Evolutionary conservation across 2,329 filamentous ascomycete genomes (phyloP).

Genomic region (Metarhizium anisopliae): DNA sequence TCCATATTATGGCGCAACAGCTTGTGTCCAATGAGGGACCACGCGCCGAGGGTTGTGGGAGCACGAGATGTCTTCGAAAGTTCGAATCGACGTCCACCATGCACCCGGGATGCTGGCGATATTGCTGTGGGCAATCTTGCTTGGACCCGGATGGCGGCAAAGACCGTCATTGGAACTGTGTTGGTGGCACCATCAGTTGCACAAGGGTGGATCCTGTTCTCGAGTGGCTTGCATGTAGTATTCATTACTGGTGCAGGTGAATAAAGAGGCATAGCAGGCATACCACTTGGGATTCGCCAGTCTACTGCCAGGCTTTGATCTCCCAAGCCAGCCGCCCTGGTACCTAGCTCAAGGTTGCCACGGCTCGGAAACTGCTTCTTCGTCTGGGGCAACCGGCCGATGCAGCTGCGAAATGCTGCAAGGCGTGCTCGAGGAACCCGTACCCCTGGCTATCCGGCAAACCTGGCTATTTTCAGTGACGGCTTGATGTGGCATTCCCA

Average conservation of each 20-base stretch:
- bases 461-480: too few species aligned
- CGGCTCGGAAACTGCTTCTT: neutral
- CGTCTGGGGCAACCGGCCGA: neutral
- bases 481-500: neutral
- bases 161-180: neutral
- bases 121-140: neutral
- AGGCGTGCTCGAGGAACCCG: neutral
- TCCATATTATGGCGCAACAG: neutral
- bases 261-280: too few species aligned
- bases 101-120: too few species aligned
- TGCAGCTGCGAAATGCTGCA: neutral
- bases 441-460: too few species aligned
- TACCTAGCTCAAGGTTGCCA: neutral
- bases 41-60: neutral
- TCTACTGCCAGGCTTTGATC: neutral
- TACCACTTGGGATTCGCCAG: neutral
- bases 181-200: too few species aligned
- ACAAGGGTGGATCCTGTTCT: too few species aligned
- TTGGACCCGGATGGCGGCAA: neutral
- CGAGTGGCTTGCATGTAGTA: neutral
- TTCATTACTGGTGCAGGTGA: too few species aligned
- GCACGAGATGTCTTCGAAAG: neutral
- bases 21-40: neutral
- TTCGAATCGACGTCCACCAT: neutral
- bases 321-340: neutral